phyloP scores from a whole-genome alignment of 2,329 filamentous ascomycete species.

The Exophiala dermatitidis region DNA sequence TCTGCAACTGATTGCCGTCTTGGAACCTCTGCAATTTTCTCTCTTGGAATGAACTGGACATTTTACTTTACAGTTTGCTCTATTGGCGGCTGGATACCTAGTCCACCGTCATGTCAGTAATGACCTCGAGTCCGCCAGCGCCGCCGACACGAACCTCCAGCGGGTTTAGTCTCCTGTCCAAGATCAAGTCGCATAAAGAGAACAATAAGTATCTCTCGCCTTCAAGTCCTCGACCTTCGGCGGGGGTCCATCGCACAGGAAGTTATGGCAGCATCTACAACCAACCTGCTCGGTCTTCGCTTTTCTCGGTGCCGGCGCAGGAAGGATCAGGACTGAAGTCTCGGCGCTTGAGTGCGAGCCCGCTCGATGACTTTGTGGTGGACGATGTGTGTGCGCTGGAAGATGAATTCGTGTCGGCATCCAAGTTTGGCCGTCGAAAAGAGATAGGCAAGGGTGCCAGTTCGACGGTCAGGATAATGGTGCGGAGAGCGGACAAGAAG shows the following conservation, averaged over 20 bases:
- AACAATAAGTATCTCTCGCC: constrained; percentile 10
- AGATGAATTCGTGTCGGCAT: constrained; percentile 62
- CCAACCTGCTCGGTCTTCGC: constrained; percentile 6
- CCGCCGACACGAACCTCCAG: constrained; percentile 13
- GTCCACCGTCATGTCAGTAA: constrained; percentile 11
- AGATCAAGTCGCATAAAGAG: constrained; percentile 21
- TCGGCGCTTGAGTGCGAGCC: constrained; percentile 64
- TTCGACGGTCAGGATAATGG: constrained; percentile 75
- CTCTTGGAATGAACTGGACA: constrained; percentile 7
- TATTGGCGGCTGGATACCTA: background rate
- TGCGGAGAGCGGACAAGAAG: constrained; percentile 55
- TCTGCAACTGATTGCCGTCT: background rate
- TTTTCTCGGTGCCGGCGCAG: constrained; percentile 52
- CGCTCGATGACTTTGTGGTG: constrained; percentile 67
- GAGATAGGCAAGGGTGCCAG: constrained; percentile 75
- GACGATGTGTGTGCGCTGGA: constrained; percentile 63
- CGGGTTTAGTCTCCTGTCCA: constrained; percentile 18
- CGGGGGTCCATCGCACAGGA: constrained; percentile 6
- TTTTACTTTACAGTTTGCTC: background rate
- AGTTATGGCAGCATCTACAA: constrained; percentile 15
- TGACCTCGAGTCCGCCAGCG: constrained; percentile 9
- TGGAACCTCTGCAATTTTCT: constrained; percentile 8
- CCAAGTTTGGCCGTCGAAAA: constrained; percentile 65
- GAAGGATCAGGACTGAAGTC: constrained; percentile 70
- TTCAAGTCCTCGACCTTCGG: background rate